Evolutionary conservation across 345 rosid genomes (phyloP).

Genomic region (Combretum micranthum): DNA sequence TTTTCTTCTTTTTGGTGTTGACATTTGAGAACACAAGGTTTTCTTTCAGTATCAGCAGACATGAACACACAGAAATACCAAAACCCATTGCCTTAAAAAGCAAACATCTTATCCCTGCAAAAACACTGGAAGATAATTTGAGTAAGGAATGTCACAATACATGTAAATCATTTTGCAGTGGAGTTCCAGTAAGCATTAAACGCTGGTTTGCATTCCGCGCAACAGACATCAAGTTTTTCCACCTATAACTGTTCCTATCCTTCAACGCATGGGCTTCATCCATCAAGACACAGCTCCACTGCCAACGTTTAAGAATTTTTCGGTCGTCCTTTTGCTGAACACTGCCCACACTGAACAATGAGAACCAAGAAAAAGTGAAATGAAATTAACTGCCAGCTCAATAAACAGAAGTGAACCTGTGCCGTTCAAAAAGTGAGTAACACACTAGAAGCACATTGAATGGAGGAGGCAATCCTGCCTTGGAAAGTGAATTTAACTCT

Average conservation of each 20-base stretch:
- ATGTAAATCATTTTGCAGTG: constrained; percentile 96
- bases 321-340: constrained; percentile 97
- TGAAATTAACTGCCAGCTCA: constrained; percentile 3
- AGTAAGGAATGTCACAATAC: constrained; percentile 22
- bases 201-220: constrained; percentile 94
- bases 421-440: constrained; percentile 93
- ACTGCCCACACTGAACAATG: constrained; percentile 26
- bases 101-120: too few species aligned
- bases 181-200: constrained; percentile 96
- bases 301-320: constrained; percentile 79
- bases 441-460: constrained; percentile 94
- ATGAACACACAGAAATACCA: too few species aligned
- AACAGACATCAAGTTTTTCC: constrained; percentile 91
- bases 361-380: constrained; percentile 18
- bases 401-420: constrained; percentile 49
- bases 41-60: too few species aligned
- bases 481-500: constrained; percentile 67
- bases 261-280: constrained; percentile 98
- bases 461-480: constrained; percentile 79
- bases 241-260: constrained; percentile 94
- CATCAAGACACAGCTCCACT: constrained; percentile 98
- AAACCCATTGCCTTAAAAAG: too few species aligned
- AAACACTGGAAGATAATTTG: not conserved
- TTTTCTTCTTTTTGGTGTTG: too few species aligned
- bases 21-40: too few species aligned